Conservation (phyloP, 805 yeast species). For the Suhomyces sp. region DNA sequence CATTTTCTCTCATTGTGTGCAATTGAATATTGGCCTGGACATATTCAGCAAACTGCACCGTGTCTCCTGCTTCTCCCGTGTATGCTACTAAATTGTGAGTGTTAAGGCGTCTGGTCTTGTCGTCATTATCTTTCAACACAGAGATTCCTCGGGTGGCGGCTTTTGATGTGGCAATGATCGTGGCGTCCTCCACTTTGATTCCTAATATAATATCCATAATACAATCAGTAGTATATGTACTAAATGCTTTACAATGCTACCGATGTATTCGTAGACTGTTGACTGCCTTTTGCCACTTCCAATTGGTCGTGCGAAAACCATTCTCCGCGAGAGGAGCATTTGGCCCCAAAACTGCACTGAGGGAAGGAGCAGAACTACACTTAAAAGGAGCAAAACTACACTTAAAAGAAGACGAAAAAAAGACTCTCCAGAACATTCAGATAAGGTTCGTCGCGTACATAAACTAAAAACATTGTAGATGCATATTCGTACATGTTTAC, state of each 20-base stretch:
- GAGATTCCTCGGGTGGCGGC: constrained; percentile 92
- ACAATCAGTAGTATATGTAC: background rate
- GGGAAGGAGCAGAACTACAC: background rate
- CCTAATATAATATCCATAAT: constrained; percentile 89
- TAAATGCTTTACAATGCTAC: background rate
- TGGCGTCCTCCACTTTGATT: constrained; percentile 74
- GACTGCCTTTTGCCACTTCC: background rate
- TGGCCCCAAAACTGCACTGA: background rate
- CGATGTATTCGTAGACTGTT: background rate
- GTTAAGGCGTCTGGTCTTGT: constrained; percentile 73
- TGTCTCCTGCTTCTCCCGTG: constrained; percentile 96
- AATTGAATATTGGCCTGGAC: constrained; percentile 90
- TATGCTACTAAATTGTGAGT: constrained; percentile 79
- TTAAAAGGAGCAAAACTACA: too few species aligned
- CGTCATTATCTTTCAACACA: constrained; percentile 72
- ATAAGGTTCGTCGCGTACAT: too few species aligned
- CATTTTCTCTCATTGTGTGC: constrained; percentile 79
- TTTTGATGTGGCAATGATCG: constrained; percentile 89
- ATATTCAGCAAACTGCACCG: constrained; percentile 91
- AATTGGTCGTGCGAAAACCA: background rate
- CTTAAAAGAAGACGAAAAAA: background rate
- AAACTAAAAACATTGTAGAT: background rate
- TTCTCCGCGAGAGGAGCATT: background rate
- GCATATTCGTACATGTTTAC: background rate
- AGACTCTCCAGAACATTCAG: too few species aligned